Percentiles rank a stretch among this genome's conserved stretches.
Conservation (phyloP, 257 asterid genomes). For the Leptodermis oblonga region DNA sequence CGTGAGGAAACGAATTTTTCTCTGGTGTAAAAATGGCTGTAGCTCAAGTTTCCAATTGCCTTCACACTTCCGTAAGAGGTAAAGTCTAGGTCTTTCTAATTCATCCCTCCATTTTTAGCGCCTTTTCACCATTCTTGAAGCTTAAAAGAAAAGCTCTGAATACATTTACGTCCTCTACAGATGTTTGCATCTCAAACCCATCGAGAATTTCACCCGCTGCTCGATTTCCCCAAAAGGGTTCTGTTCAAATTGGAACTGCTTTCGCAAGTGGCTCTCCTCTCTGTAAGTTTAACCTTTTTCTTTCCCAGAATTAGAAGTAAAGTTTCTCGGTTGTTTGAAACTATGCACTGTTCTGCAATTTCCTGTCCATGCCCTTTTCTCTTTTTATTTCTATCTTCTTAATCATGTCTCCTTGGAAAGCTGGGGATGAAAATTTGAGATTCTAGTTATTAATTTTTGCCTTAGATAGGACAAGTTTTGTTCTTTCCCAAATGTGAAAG, state of each 20-base stretch:
- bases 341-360: neutral
- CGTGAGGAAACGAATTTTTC: neutral
- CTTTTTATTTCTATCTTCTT: neutral
- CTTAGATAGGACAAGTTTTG: neutral
- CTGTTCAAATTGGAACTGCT: slow-evolving; percentile 23
- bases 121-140: no score
- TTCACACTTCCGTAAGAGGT: slow-evolving; percentile 35
- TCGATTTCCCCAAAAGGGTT: slow-evolving; percentile 10
- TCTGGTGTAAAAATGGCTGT: slow-evolving; percentile 22
- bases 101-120: neutral
- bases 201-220: slow-evolving; percentile 16
- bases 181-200: slow-evolving; percentile 20
- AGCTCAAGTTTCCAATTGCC: slow-evolving; percentile 32
- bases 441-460: neutral
- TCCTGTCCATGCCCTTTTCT: neutral
- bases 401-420: neutral
- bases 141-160: no score
- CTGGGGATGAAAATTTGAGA: neutral
- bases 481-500: neutral
- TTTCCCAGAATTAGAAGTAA: neutral
- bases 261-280: slow-evolving; percentile 40
- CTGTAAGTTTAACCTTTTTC: slow-evolving; percentile 19
- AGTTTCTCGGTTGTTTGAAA: no score
- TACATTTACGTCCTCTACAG: slow-evolving; percentile 16
- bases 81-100: neutral